Percentiles rank a stretch among this genome's conserved stretches.
Evolutionary conservation across 129 eudicot species (phyloP).

Genomic region (sunflower (Helianthus annuus)): DNA sequence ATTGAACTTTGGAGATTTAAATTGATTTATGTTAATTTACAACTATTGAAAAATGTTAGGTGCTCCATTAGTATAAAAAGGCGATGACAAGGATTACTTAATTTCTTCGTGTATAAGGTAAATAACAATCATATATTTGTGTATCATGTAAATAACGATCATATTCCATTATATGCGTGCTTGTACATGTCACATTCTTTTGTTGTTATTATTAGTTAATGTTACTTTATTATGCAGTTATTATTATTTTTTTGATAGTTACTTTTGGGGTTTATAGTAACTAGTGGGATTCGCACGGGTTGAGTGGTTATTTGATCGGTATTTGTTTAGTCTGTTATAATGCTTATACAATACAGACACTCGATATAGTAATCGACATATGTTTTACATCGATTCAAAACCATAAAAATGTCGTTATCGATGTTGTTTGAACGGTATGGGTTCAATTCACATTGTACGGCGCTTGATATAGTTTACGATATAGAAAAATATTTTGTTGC

Average conservation of each 20-base stretch:
- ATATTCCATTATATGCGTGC: not conserved
- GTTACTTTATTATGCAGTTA: not conserved
- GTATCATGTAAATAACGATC: conserved; percentile 8
- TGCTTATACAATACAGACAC: too few relatives aligned
- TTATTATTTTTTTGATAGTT: not conserved
- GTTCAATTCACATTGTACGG: too few relatives aligned
- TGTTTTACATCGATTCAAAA: too few relatives aligned
- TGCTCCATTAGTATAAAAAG: not conserved
- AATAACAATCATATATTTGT: not conserved
- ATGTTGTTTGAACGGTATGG: too few relatives aligned
- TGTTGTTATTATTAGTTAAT: not conserved
- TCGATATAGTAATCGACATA: too few relatives aligned
- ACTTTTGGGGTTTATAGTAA: not conserved
- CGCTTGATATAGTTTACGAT: too few relatives aligned
- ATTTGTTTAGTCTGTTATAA: too few relatives aligned
- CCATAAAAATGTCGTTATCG: too few relatives aligned
- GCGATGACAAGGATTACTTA: not conserved
- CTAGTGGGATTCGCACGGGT: not conserved
- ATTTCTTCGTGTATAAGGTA: not conserved
- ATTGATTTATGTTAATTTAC: not conserved
- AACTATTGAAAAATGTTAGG: not conserved
- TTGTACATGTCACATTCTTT: not conserved
- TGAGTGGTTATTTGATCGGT: too few relatives aligned
- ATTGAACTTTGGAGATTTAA: not conserved
- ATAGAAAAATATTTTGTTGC: too few relatives aligned